These are phyloP conservation scores for Beta vulgaris DNA, from an alignment of 148 eudicot genomes.

Conservation along the genomic window DNA sequence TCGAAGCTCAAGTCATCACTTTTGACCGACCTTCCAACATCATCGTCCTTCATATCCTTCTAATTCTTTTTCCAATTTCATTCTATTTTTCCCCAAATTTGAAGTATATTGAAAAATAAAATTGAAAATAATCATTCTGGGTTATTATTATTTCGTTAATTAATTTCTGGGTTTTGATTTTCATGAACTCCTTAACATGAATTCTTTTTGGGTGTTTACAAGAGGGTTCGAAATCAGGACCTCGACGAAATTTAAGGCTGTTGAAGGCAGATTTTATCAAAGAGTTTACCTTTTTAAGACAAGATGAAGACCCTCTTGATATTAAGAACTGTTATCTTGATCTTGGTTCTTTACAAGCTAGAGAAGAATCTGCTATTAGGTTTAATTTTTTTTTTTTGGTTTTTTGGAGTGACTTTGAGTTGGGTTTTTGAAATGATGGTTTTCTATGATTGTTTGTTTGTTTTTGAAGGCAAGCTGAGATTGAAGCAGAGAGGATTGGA, in stretches of 20 bases:
- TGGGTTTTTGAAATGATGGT: not conserved
- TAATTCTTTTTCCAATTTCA: not conserved
- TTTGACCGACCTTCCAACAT: conserved; percentile 74
- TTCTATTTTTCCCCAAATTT: not conserved
- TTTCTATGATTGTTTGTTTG: conserved; percentile 3
- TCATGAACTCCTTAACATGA: conserved; percentile 43
- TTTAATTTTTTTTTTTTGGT: conserved; percentile 9
- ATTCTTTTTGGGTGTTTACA: conserved; percentile 37
- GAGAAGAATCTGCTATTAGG: conserved; percentile 91
- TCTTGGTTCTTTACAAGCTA: conserved; percentile 64
- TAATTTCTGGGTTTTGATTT: conserved; percentile 5
- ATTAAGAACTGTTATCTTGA: conserved; percentile 59
- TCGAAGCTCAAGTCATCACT: conserved; percentile 79
- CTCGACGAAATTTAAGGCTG: conserved; percentile 67
- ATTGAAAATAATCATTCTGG: not conserved
- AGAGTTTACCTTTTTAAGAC: conserved; percentile 68
- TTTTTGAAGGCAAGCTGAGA: conserved; percentile 80
- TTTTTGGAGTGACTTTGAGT: not conserved
- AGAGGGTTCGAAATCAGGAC: conserved; percentile 63
- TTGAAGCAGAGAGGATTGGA: conserved; percentile 92
- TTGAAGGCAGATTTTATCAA: conserved; percentile 77
- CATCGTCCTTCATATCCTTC: conserved; percentile 92
- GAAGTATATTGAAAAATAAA: conserved; percentile 5
- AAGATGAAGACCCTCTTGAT: conserved; percentile 81
- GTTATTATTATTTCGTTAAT: not conserved